These are phyloP conservation scores for Serendipita indica DNA, from an alignment of 768 basidiomycete genomes.

Conservation along the genomic window DNA sequence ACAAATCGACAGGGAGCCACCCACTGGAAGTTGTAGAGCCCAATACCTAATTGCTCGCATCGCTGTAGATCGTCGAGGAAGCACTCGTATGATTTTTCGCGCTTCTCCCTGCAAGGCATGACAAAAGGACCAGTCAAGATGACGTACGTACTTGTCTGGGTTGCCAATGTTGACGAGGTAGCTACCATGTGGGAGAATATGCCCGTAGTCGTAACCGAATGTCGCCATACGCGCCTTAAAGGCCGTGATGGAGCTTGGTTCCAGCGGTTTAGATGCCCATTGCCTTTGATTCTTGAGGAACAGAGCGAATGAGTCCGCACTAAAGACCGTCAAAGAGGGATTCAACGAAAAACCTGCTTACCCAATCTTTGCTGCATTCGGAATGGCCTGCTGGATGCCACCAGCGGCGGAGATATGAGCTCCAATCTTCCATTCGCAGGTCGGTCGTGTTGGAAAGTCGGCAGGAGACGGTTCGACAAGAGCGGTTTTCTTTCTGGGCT, in stretches of 20 bases:
- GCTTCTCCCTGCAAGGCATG: constrained; percentile 34
- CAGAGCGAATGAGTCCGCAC: constrained; percentile 70
- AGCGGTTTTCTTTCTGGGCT: constrained; percentile 13
- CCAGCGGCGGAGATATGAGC: constrained; percentile 75
- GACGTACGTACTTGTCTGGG: constrained; percentile 43
- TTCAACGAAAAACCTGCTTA: constrained; percentile 20
- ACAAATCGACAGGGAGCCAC: constrained; percentile 17
- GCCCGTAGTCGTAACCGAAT: constrained; percentile 43
- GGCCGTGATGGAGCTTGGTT: constrained; percentile 32
- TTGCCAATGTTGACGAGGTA: constrained; percentile 80
- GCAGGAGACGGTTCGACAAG: constrained; percentile 15
- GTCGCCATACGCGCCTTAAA: constrained; percentile 50
- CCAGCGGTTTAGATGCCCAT: constrained; percentile 55
- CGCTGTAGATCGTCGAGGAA: constrained; percentile 71
- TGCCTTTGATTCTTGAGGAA: constrained; percentile 76
- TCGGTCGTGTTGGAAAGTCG: constrained; percentile 21
- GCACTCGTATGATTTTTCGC: constrained; percentile 58
- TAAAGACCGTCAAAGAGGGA: constrained; percentile 18
- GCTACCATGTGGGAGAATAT: constrained; percentile 70
- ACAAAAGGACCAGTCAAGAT: background rate
- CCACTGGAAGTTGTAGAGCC: constrained; percentile 75
- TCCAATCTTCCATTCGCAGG: constrained; percentile 52
- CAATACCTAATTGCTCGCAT: constrained; percentile 60
- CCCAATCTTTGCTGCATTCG: constrained; percentile 60
- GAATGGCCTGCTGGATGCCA: constrained; percentile 58